These are phyloP conservation scores for Corniculantispora saksenae DNA, from an alignment of 2,329 filamentous ascomycete genomes.

Conservation along the genomic window DNA sequence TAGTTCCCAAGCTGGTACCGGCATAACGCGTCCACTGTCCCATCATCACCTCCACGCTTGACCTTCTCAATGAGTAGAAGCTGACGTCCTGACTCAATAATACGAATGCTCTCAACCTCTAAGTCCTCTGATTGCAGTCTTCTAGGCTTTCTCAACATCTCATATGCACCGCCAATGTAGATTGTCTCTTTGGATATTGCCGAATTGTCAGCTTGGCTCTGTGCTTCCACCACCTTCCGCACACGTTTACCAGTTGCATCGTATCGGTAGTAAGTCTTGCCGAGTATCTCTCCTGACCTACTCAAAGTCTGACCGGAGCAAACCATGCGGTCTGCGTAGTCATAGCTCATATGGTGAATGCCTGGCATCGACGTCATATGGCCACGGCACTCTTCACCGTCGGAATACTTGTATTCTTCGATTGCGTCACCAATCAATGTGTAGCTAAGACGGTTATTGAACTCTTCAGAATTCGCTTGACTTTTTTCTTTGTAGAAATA, in stretches of 20 bases:
- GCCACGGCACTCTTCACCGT: neutral
- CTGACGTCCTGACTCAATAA: constrained; percentile 17
- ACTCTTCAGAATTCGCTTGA: neutral
- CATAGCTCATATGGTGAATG: neutral
- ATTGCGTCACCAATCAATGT: neutral
- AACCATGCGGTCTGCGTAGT: constrained; percentile 15
- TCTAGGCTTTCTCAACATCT: constrained; percentile 13
- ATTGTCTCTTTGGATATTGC: constrained; percentile 14
- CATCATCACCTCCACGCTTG: constrained; percentile 18
- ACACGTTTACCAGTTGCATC: constrained; percentile 24
- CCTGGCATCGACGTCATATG: constrained; percentile 13
- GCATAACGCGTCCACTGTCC: constrained; percentile 19
- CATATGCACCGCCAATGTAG: constrained; percentile 20
- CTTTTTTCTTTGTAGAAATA: constrained; percentile 14
- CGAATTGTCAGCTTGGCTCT: neutral
- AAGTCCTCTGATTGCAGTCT: too few relatives aligned
- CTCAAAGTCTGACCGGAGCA: neutral
- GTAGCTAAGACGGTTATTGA: constrained; percentile 4
- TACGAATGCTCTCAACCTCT: constrained; percentile 13
- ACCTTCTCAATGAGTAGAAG: constrained; percentile 18
- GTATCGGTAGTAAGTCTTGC: constrained; percentile 29
- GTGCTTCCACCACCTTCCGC: constrained; percentile 28
- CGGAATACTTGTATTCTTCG: constrained; percentile 7
- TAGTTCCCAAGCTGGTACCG: constrained; percentile 20
- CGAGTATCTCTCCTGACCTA: neutral